These are phyloP conservation scores for Closterium sp. DNA, from an alignment of 139 green algal genomes.

Conservation along the genomic window DNA sequence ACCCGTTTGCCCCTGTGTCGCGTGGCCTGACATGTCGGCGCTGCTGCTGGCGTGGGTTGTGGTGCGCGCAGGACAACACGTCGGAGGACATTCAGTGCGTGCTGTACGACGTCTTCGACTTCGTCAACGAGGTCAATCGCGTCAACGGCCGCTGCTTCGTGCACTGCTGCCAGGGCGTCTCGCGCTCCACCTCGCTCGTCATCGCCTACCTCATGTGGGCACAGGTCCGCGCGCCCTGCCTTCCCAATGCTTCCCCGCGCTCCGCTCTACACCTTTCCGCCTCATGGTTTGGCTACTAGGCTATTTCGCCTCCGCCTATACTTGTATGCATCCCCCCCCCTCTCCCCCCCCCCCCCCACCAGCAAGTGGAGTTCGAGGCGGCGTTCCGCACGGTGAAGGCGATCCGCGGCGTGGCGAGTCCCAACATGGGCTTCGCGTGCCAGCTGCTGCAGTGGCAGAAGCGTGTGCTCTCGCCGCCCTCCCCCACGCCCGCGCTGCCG, in stretches of 20 bases:
- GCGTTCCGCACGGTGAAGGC: slow-evolving; percentile 76
- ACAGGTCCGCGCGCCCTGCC: background rate
- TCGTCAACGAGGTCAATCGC: slow-evolving; percentile 72
- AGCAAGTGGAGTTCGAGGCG: slow-evolving; percentile 69
- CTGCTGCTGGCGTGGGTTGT: background rate
- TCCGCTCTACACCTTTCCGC: background rate
- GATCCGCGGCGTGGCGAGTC: slow-evolving; percentile 79
- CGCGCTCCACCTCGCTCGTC: slow-evolving; percentile 74
- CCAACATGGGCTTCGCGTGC: slow-evolving; percentile 92
- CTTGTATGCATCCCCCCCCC: background rate
- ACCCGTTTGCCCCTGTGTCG: background rate
- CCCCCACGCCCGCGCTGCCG: background rate
- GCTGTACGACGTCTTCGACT: slow-evolving; percentile 94
- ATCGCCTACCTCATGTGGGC: slow-evolving; percentile 95
- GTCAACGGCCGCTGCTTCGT: slow-evolving; percentile 73
- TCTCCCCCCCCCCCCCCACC: background rate
- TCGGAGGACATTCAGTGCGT: slow-evolving; percentile 87
- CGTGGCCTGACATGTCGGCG: too few species aligned
- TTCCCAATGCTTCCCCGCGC: background rate
- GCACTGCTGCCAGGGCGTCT: slow-evolving; percentile 94
- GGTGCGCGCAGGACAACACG: slow-evolving; percentile 67
- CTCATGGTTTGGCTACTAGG: background rate
- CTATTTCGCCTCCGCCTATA: background rate
- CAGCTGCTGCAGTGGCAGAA: slow-evolving; percentile 91
- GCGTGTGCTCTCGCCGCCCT: slow-evolving; percentile 24